Base-by-base conservation (phyloP, 768 basidiomycete species). In the Phaeotremella skinneri region DNA sequence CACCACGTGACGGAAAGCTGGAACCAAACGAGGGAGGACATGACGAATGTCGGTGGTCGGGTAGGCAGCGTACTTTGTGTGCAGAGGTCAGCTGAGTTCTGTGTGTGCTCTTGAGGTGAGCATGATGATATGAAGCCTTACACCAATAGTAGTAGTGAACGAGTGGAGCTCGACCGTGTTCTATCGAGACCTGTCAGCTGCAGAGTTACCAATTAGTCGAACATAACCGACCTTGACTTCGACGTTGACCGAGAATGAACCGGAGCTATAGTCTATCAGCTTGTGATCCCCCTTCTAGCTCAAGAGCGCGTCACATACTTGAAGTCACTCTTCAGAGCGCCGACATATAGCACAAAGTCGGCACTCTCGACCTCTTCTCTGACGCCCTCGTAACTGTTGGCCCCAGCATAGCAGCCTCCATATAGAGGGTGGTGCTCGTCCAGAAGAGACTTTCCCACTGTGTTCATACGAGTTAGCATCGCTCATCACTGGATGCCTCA, bases 241-340 rank as follows among this genome's bases (percentile, higher is more conserved):
- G 48, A 77, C 67, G 30, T 74, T 69, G 56, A 77, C 71, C 2
- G 74, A 75, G 65, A 77, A 77, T 13, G 67, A 66, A 25, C 76
- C 76, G 23, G 76, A 77, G 61, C 75, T 76, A 49, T 2, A 21
- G 21, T 25, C 29, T 29, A 26, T 34, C 42, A 52, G 6, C 34
- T 34, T 4, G 49, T 20, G 23, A 47, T n/a, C n/a, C 13, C n/a
- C n/a, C n/a, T n/a, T n/a, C n/a, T n/a, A n/a, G n/a, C n/a, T n/a
- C n/a, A n/a, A 29, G 26, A 39, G 23, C 11, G 26, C 27, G 7
- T 13, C 13, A 64, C 73, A 45, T 54, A 74, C 75, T 77, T 77
- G 74, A 75, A 77, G 52, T 77, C 76, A 53, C 67, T 69, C 64
- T 75, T 75, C 16, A 77, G 43, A 7, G 70, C 72, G 16, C 76